phyloP scores from a whole-genome alignment of 306 rosid genomes.

The Lithocarpus polystachyus region DNA sequence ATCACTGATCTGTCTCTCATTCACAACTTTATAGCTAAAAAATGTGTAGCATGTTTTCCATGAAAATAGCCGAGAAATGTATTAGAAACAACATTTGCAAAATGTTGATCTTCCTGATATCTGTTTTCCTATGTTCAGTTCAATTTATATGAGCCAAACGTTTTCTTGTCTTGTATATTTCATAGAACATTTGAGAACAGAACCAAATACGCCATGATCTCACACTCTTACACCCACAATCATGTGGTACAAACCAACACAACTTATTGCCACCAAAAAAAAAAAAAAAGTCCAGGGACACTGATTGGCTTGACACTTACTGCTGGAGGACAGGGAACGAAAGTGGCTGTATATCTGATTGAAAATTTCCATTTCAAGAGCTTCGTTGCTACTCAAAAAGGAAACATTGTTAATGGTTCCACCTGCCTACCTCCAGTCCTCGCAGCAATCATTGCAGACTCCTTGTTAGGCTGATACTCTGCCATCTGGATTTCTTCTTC shows the following conservation, averaged over 20 bases:
- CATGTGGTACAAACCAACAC: not conserved
- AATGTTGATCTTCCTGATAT: no score
- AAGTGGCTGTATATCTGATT: conserved; percentile 43
- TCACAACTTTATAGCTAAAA: no score
- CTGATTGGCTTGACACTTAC: conserved; percentile 27
- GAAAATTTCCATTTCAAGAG: conserved; percentile 33
- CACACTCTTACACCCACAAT: not conserved
- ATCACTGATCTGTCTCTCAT: conserved; percentile 5
- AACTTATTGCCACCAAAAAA: no score
- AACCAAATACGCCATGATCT: no score
- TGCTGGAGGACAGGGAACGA: conserved; percentile 21
- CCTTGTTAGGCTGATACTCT: conserved; percentile 44
- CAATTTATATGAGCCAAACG: no score
- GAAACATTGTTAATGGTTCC: conserved; percentile 36
- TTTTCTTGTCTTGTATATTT: no score
- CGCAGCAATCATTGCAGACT: conserved; percentile 45
- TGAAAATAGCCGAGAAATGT: no score
- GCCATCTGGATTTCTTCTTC: conserved; percentile 26
- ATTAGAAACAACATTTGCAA: no score
- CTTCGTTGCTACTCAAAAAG: conserved; percentile 43
- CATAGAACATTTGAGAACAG: no score
- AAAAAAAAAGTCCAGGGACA: conserved; percentile 12
- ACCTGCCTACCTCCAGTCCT: conserved; percentile 27
- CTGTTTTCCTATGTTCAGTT: no score
- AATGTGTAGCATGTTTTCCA: no score